Percentiles rank a stretch among this genome's conserved stretches.
Evolutionary conservation across 495 filamentous ascomycete genomes (phyloP).

Genomic region (Aspergillus incahuasiensis): DNA sequence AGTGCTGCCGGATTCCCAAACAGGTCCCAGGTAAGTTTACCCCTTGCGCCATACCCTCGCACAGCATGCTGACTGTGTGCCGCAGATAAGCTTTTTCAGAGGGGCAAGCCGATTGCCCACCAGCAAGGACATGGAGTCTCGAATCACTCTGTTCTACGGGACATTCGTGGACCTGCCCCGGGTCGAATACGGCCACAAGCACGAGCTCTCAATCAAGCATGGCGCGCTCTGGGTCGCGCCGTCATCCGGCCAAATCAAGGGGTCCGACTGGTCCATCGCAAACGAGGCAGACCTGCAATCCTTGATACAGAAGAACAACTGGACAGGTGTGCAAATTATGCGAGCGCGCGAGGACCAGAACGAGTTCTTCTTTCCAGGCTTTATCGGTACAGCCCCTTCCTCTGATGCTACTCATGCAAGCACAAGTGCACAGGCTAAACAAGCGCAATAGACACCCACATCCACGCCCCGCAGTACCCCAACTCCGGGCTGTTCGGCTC

Average conservation of each 20-base stretch:
- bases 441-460: conserved; percentile 68
- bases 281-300: conserved; percentile 36
- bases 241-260: conserved; percentile 56
- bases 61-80: background rate
- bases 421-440: too few relatives aligned
- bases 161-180: conserved; percentile 44
- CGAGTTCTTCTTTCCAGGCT: conserved; percentile 89
- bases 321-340: conserved; percentile 20
- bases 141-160: conserved; percentile 39
- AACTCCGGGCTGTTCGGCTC: conserved; percentile 90
- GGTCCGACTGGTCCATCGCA: conserved; percentile 30
- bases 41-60: background rate
- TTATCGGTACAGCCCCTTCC: conserved; percentile 65
- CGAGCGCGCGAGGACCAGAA: conserved; percentile 32
- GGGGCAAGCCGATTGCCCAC: background rate
- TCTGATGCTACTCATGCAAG: conserved; percentile 6
- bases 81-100: background rate
- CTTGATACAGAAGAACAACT: conserved; percentile 44
- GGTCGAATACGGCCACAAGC: conserved; percentile 15
- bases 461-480: conserved; percentile 91
- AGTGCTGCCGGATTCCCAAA: background rate
- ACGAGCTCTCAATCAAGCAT: conserved; percentile 36
- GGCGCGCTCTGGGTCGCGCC: conserved; percentile 62
- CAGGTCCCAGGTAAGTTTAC: background rate
- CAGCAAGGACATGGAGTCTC: background rate